Percentiles rank a stretch among this genome's conserved stretches.
phyloP scores from a whole-genome alignment of 345 rosid species.

The Firmiana major region DNA sequence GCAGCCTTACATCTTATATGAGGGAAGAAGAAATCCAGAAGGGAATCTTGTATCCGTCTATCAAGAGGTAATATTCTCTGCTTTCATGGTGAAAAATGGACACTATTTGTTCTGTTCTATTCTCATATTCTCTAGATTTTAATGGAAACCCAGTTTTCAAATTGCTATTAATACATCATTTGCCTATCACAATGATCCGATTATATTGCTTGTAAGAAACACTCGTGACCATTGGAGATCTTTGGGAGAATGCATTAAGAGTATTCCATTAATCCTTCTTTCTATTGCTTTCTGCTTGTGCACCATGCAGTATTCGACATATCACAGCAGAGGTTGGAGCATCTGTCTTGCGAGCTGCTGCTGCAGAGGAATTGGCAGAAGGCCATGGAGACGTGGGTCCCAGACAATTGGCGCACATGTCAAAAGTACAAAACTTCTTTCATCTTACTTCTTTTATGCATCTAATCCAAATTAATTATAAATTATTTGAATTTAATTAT shows the following conservation, averaged over 20 bases:
- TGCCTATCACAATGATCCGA: neutral
- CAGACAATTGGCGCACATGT: conserved; percentile 69
- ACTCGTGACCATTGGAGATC: neutral
- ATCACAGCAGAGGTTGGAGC: conserved; percentile 94
- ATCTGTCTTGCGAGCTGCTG: conserved; percentile 85
- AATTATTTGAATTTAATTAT: too few species aligned
- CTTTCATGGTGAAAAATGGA: neutral
- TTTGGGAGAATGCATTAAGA: neutral
- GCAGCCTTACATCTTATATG: conserved; percentile 97
- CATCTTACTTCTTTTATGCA: neutral
- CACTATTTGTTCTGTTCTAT: neutral
- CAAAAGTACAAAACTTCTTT: conserved; percentile 48
- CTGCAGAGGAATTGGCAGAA: conserved; percentile 74
- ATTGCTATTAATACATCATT: neutral
- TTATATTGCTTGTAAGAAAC: neutral
- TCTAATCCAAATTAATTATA: too few species aligned
- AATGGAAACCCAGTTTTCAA: neutral
- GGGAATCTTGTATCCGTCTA: conserved; percentile 87
- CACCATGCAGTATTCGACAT: conserved; percentile 72
- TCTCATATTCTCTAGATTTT: neutral
- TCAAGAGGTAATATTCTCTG: conserved; percentile 48
- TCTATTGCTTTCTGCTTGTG: neutral
- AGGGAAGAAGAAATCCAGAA: conserved; percentile 70
- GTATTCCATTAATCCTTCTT: too few species aligned
- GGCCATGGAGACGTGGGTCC: conserved; percentile 72